Evolutionary conservation across 1,284 basidiomycete species (phyloP).

Genomic region (Takashimella tepidaria): DNA sequence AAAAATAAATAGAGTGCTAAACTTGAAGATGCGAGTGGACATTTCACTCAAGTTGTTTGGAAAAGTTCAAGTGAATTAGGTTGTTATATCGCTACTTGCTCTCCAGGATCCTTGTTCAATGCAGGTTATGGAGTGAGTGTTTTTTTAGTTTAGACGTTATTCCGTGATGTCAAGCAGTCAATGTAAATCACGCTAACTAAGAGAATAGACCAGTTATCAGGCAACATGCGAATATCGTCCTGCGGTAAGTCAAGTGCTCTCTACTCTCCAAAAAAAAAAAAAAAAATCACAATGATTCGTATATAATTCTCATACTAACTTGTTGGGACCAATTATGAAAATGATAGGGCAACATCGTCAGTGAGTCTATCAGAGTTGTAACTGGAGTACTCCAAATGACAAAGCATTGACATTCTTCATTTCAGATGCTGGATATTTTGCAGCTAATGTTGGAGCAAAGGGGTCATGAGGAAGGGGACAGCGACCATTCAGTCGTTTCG

Average conservation of each 20-base stretch:
- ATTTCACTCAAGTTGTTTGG: constrained; percentile 34
- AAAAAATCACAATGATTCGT: background rate
- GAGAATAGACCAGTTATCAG: constrained; percentile 19
- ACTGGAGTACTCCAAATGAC: too few species aligned
- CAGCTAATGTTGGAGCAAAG: constrained; percentile 7
- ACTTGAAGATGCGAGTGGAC: constrained; percentile 19
- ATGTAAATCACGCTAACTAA: background rate
- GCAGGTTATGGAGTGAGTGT: constrained; percentile 17
- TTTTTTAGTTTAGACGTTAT: too few species aligned
- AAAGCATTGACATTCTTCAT: background rate
- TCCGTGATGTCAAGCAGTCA: too few species aligned
- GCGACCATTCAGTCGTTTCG: too few species aligned
- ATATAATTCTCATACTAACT: too few species aligned
- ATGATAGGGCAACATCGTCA: constrained; percentile 18
- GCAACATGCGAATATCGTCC: constrained; percentile 29
- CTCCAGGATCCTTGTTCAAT: constrained; percentile 11
- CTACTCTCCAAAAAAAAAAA: background rate
- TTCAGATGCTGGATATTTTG: constrained; percentile 5
- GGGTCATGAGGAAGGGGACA: too few species aligned
- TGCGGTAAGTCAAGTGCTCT: constrained; percentile 15
- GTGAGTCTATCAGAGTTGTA: too few species aligned
- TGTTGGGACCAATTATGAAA: too few species aligned
- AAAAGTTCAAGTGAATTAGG: constrained; percentile 20
- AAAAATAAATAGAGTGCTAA: too few species aligned
- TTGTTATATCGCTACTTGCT: constrained; percentile 22